These are phyloP conservation scores for Coemansia sp. DNA, from an alignment of 192 early-diverging fungal species.

Conservation along the genomic window DNA sequence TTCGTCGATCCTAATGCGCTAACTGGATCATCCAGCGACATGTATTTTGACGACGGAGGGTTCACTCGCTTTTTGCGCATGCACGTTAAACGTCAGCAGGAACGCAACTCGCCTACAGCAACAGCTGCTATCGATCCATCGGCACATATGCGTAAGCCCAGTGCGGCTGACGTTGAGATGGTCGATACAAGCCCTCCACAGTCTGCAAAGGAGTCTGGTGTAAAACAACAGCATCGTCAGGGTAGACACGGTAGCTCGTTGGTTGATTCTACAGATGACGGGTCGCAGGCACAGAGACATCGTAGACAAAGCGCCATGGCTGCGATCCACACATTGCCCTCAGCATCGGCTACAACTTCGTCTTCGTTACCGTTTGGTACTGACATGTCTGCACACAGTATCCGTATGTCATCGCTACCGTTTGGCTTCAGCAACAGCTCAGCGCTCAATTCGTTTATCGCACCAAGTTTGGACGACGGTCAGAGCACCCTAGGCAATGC, in stretches of 20 bases:
- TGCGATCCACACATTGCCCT: not conserved
- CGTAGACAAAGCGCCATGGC: constrained; percentile 4
- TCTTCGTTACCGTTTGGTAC: not conserved
- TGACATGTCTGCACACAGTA: not conserved
- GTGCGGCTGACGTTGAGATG: constrained; percentile 21
- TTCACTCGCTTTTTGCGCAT: constrained; percentile 55
- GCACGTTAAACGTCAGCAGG: constrained; percentile 52
- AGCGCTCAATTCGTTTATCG: constrained; percentile 26
- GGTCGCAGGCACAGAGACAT: not conserved
- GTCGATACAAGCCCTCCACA: constrained; percentile 9
- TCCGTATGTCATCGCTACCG: constrained; percentile 7
- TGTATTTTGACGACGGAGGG: constrained; percentile 57
- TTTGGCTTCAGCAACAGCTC: constrained; percentile 25
- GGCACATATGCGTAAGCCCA: constrained; percentile 18
- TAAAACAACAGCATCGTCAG: too few species aligned
- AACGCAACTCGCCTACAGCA: constrained; percentile 18
- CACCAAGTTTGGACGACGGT: constrained; percentile 19
- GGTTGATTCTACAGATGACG: not conserved
- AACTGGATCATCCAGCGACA: constrained; percentile 34
- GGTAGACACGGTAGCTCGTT: not conserved
- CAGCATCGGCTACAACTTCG: not conserved
- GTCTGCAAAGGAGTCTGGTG: not conserved
- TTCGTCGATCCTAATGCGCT: constrained; percentile 48
- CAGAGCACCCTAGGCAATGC: not conserved
- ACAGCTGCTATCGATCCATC: constrained; percentile 8